Conservation (phyloP, 176 grass and related monocot genomes). For the Carex parvula region DNA sequence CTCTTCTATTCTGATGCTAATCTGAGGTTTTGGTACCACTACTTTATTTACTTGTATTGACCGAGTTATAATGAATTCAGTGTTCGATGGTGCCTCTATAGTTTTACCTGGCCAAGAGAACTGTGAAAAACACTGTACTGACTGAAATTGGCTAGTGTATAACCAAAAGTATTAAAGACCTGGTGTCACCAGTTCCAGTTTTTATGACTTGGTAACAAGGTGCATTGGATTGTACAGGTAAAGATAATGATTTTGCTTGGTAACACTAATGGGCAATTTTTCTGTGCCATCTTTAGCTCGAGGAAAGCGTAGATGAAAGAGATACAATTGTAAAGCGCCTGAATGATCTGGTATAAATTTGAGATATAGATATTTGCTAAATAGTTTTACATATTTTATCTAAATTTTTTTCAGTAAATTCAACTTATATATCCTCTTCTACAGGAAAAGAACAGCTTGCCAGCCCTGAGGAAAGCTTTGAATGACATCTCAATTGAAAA, state of each 20-base stretch:
- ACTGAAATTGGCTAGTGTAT: not conserved
- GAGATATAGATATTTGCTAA: slow-evolving; percentile 14
- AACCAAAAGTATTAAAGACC: not conserved
- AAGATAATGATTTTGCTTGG: not conserved
- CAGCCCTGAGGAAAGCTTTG: slow-evolving; percentile 51
- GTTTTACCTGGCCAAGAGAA: not conserved
- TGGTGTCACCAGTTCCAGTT: not conserved
- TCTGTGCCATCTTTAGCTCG: slow-evolving; percentile 38
- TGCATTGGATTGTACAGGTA: not conserved
- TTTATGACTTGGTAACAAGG: not conserved
- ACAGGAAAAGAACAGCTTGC: slow-evolving; percentile 64
- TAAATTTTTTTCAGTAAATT: not conserved
- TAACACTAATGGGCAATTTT: not conserved
- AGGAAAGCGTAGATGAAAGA: slow-evolving; percentile 71
- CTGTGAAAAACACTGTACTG: not conserved
- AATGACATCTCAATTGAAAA: slow-evolving; percentile 83
- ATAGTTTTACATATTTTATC: not conserved
- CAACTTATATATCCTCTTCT: slow-evolving; percentile 1
- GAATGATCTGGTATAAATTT: slow-evolving; percentile 57
- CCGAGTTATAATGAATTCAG: not conserved
- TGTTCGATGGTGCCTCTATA: not conserved
- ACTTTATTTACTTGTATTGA: too few relatives aligned
- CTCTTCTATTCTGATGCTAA: not conserved
- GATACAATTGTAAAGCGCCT: slow-evolving; percentile 61
- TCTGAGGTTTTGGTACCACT: not conserved